These are phyloP conservation scores for Coccomyxa sp. DNA, from an alignment of 139 green algal genomes.

Conservation along the genomic window DNA sequence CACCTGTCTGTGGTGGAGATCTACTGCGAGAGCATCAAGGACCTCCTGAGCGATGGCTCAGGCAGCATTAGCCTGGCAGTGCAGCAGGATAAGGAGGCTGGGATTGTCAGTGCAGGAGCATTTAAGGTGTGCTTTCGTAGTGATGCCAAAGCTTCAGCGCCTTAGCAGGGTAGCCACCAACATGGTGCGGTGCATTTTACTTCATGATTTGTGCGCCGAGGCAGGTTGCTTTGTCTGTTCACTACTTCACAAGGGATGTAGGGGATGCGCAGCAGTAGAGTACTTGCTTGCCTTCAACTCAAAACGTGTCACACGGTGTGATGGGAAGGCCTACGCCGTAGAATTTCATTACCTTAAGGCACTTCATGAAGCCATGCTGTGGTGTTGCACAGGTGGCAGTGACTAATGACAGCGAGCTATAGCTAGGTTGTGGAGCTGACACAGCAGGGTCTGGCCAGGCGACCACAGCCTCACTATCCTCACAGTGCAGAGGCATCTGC, in stretches of 20 bases:
- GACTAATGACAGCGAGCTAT: slow-evolving; percentile 51
- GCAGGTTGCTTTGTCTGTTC: too few relatives aligned
- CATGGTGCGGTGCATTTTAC: too few relatives aligned
- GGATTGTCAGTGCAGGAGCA: slow-evolving; percentile 27
- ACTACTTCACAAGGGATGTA: too few relatives aligned
- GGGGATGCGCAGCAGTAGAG: too few relatives aligned
- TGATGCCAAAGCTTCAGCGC: background rate
- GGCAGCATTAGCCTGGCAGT: slow-evolving; percentile 46
- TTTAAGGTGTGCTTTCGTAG: too few relatives aligned
- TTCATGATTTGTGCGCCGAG: too few relatives aligned
- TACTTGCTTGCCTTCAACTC: too few relatives aligned
- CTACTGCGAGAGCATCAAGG: slow-evolving; percentile 71
- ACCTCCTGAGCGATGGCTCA: slow-evolving; percentile 52
- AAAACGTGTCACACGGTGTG: too few relatives aligned
- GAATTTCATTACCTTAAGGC: too few relatives aligned
- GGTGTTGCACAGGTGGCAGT: slow-evolving; percentile 41
- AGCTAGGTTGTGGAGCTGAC: slow-evolving; percentile 46
- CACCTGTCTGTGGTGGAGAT: slow-evolving; percentile 69
- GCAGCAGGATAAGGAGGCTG: slow-evolving; percentile 10
- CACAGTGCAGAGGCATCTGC: slow-evolving; percentile 36
- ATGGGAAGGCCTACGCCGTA: too few relatives aligned
- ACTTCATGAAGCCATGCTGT: background rate
- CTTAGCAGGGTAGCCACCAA: background rate
- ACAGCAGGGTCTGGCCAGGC: slow-evolving; percentile 34
- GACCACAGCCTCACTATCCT: slow-evolving; percentile 71